Base-by-base conservation (phyloP, 108 stramenopile species). In the Cyclotella choctawhatcheeana region DNA sequence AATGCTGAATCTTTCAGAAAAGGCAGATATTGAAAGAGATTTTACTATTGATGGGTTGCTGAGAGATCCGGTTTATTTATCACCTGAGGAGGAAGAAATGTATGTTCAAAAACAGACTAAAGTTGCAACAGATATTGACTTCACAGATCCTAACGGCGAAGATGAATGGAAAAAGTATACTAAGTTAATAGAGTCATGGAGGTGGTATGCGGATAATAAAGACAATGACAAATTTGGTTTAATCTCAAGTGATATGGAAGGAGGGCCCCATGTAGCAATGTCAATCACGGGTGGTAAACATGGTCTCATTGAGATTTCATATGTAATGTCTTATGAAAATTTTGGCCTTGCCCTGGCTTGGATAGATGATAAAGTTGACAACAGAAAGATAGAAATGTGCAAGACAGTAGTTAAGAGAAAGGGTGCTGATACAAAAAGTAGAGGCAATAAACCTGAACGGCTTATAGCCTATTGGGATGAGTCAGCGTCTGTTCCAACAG, bases 221-320 rank as follows among this genome's bases (percentile, higher is more conserved):
- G 68, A 70, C 54, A 70, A 70, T 16, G 76, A 77, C 69, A 77
- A 77, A 53, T 77, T 56, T 64, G 76, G 76, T 18, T 54, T 70
- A n/a, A 77, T 77, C 16, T 48, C 63, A 7, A 64, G 62, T 25
- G 44, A 58, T 35, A 35, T 22, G 7, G 16, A 33, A 10, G 76
- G 76, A 35, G 69, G 69, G 37, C 63, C 56, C 17, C 76, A 77
- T 55, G 34, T 77, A 0, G 35, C 76, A 25, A n/a, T 77, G 27
- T 64, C 60, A 37, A 18, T 77, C 14, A 65, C 48, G 20, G 76
- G 76, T 1, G 69, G 76, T 4, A 64, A 71, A 40, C 37, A 58
- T 55, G 76, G 69, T n/a, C 20, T 77, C 1, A 51, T 77, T 13
- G 76, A 77, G 43, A 61, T 77, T 35, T 56, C 62, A 31, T 77